Percentiles rank a stretch among this genome's conserved stretches.
These are phyloP conservation scores for Leccinum pachyderme DNA, from an alignment of 1,284 basidiomycete genomes.

Conservation along the genomic window DNA sequence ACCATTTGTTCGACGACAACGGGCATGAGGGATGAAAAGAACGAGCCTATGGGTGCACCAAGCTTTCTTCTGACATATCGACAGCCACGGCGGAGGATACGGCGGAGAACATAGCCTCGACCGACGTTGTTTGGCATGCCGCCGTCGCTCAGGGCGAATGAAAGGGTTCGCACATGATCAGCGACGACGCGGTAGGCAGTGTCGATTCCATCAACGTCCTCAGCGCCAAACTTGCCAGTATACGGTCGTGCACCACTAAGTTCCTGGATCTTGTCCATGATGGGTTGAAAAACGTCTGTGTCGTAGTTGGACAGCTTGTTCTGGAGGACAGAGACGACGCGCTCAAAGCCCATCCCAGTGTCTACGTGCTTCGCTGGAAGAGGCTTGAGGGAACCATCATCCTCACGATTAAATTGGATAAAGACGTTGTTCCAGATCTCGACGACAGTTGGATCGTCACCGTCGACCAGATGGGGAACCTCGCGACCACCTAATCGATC, in stretches of 20 bases:
- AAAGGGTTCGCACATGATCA: constrained; percentile 94
- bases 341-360: constrained; percentile 99
- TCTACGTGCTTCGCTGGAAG: constrained; percentile 96
- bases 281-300: constrained; percentile 91
- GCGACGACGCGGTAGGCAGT: constrained; percentile 97
- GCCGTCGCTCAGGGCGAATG: constrained; percentile 94
- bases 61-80: constrained; percentile 96
- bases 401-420: constrained; percentile 97
- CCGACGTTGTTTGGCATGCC: constrained; percentile 97
- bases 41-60: constrained; percentile 89
- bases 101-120: constrained; percentile 91
- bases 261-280: constrained; percentile 88
- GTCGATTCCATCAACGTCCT: constrained; percentile 93
- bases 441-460: constrained; percentile 93
- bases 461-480: constrained; percentile 89
- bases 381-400: constrained; percentile 75
- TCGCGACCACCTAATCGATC: constrained; percentile 95
- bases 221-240: constrained; percentile 87
- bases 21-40: constrained; percentile 93
- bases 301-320: constrained; percentile 95
- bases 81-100: constrained; percentile 90
- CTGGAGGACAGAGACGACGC: constrained; percentile 92
- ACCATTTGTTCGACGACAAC: constrained; percentile 90
- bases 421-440: constrained; percentile 99
- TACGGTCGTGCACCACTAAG: constrained; percentile 89